Conservation (phyloP, 306 rosid genomes). For the Nissolia schottii region DNA sequence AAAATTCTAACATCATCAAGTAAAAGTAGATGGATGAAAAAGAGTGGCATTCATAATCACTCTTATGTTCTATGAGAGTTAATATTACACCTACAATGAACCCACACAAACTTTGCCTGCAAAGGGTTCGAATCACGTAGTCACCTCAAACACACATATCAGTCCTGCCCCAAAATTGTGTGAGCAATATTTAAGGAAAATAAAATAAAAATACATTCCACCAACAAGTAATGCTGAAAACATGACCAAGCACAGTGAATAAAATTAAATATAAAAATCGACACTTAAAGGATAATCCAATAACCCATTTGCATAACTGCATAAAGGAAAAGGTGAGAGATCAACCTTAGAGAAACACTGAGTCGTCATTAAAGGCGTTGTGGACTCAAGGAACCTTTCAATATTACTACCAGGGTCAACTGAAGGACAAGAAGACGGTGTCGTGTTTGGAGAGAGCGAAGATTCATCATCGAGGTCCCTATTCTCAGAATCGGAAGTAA, state of each 20-base stretch:
- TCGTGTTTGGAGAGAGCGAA: conserved; percentile 22
- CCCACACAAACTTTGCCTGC: too few relatives aligned
- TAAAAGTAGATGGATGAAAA: not conserved
- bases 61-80: not conserved
- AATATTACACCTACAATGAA: too few relatives aligned
- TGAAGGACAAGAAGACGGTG: conserved; percentile 32
- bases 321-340: conserved; percentile 25
- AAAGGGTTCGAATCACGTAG: too few relatives aligned
- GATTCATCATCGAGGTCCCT: conserved; percentile 25
- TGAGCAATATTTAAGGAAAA: too few relatives aligned
- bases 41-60: not conserved
- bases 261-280: not conserved
- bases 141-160: too few relatives aligned
- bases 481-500: conserved; percentile 38
- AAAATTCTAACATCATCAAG: not conserved
- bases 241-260: not conserved
- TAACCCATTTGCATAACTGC: not conserved
- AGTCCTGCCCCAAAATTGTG: too few relatives aligned
- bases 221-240: not conserved
- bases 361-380: conserved; percentile 65
- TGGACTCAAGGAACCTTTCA: conserved; percentile 65
- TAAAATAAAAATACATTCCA: too few relatives aligned
- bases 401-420: conserved; percentile 42
- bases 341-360: conserved; percentile 80
- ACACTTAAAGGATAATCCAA: not conserved